phyloP scores from a whole-genome alignment of 768 basidiomycete species.

The Suillus bovinus region DNA sequence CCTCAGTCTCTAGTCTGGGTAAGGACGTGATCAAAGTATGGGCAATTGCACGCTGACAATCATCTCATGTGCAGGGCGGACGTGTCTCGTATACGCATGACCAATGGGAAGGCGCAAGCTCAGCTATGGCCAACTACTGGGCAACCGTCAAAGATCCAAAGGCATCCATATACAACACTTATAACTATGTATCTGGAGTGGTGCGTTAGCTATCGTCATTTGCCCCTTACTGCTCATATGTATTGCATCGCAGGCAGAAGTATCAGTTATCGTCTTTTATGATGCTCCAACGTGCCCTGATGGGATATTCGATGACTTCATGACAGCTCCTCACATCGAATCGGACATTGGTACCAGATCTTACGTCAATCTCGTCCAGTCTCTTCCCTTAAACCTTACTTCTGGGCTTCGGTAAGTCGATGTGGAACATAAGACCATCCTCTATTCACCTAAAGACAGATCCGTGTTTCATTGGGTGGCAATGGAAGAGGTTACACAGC shows the following conservation, averaged over 20 bases:
- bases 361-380: not conserved
- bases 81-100: constrained; percentile 31
- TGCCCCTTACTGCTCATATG: constrained; percentile 15
- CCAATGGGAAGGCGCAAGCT: constrained; percentile 6
- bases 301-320: constrained; percentile 33
- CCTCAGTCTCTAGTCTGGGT: constrained; percentile 61
- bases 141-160: not conserved
- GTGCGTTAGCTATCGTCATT: constrained; percentile 15
- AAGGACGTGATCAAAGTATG: constrained; percentile 47
- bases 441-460: not conserved
- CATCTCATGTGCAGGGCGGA: constrained; percentile 44
- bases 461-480: not conserved
- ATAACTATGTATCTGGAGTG: constrained; percentile 35
- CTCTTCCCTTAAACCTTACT: constrained; percentile 5
- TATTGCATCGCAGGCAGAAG: constrained; percentile 11
- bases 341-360: not conserved
- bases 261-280: constrained; percentile 52
- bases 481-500: not conserved
- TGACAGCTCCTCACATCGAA: constrained; percentile 28
- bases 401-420: not conserved
- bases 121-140: constrained; percentile 3
- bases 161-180: constrained; percentile 39
- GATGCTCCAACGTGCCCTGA: constrained; percentile 40
- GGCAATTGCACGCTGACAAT: constrained; percentile 36
- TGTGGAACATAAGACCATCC: not conserved